A percentile compares a stretch with the other conserved stretches of the same genome.
These are phyloP conservation scores for Dactylella cylindrospora DNA, from an alignment of 2,329 filamentous ascomycete species.

Conservation along the genomic window DNA sequence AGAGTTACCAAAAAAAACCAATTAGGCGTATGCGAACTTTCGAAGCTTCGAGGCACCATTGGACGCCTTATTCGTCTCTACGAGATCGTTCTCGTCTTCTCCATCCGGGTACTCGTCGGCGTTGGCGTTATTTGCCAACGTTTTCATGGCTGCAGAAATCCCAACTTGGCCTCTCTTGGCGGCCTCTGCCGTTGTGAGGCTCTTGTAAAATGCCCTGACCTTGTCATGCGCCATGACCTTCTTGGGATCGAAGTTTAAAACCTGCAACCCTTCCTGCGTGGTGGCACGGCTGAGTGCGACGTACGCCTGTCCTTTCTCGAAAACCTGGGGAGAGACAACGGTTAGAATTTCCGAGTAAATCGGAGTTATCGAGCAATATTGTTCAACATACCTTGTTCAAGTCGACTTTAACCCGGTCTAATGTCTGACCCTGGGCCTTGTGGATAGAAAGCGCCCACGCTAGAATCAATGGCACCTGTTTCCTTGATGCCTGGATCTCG, in stretches of 20 bases:
- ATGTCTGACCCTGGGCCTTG: conserved; percentile 81
- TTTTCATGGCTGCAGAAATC: not conserved
- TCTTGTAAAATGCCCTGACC: conserved; percentile 81
- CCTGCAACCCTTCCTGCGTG: conserved; percentile 80
- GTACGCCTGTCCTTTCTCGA: conserved; percentile 97
- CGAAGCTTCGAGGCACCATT: conserved; percentile 11
- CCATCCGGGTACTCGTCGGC: conserved; percentile 50
- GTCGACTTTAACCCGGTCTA: conserved; percentile 92
- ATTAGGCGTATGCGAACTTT: conserved; percentile 20
- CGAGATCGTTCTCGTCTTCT: conserved; percentile 25
- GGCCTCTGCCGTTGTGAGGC: conserved; percentile 72
- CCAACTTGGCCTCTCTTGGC: conserved; percentile 47
- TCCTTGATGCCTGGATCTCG: conserved; percentile 73
- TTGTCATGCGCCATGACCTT: conserved; percentile 94
- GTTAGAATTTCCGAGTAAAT: conserved; percentile 1
- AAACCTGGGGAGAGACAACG: conserved; percentile 59
- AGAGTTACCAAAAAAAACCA: not conserved
- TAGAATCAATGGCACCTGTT: conserved; percentile 75
- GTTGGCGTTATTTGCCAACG: conserved; percentile 47
- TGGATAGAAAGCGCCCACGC: conserved; percentile 98
- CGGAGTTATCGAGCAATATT: not conserved
- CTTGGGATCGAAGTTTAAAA: conserved; percentile 79
- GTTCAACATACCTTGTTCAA: conserved; percentile 63
- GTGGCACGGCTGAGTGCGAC: conserved; percentile 93
- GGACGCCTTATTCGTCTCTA: conserved; percentile 2